These are phyloP conservation scores for Blastocladiella britannica DNA, from an alignment of 192 early-diverging fungal genomes.

Conservation along the genomic window DNA sequence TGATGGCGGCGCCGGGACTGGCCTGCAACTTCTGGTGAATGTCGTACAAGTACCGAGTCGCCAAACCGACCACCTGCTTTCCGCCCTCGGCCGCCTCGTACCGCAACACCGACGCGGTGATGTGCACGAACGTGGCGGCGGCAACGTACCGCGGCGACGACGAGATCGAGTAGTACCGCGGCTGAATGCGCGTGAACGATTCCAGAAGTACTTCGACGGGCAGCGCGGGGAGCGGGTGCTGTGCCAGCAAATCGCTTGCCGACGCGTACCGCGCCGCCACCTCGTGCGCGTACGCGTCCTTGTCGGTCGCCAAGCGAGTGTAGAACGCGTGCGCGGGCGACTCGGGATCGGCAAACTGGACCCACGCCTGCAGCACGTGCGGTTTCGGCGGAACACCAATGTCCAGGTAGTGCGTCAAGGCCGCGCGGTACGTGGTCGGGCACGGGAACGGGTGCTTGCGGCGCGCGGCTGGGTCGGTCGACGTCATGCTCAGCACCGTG, in stretches of 20 bases:
- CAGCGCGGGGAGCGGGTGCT: slow-evolving; percentile 36
- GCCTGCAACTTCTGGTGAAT: slow-evolving; percentile 21
- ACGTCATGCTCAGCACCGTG: slow-evolving; percentile 38
- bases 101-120: slow-evolving; percentile 76
- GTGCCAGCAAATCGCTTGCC: slow-evolving; percentile 50
- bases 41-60: slow-evolving; percentile 69
- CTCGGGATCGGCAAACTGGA: slow-evolving; percentile 13
- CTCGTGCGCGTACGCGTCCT: slow-evolving; percentile 37
- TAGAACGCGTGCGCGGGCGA: slow-evolving; percentile 28
- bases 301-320: slow-evolving; percentile 35
- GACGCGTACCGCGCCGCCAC: slow-evolving; percentile 44
- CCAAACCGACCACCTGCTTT: slow-evolving; percentile 52
- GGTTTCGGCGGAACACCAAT: slow-evolving; percentile 54
- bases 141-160: slow-evolving; percentile 47
- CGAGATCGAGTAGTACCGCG: slow-evolving; percentile 95
- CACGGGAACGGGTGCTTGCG: slow-evolving; percentile 73
- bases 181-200: slow-evolving; percentile 55
- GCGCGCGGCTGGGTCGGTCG: slow-evolving; percentile 47
- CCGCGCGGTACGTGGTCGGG: slow-evolving; percentile 63
- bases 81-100: slow-evolving; percentile 35
- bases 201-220: slow-evolving; percentile 70
- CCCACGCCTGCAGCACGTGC: slow-evolving; percentile 34
- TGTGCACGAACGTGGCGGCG: slow-evolving; percentile 45
- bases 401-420: slow-evolving; percentile 80
- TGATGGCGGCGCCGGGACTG: slow-evolving; percentile 7